Conservation (phyloP, 495 filamentous ascomycete species). For the Trichoderma gamsii region DNA sequence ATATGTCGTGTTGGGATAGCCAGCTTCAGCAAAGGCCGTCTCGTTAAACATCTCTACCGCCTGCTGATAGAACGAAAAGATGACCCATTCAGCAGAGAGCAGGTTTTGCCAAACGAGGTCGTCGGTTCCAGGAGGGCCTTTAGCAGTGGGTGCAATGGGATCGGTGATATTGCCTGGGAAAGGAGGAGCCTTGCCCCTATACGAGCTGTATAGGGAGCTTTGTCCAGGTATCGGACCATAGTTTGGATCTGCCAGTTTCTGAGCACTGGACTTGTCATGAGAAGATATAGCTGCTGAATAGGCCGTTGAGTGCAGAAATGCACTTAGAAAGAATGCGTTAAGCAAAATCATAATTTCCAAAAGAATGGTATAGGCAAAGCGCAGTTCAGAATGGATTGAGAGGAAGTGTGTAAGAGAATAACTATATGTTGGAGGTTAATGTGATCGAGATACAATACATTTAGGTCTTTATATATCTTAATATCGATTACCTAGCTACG, state of each 20-base stretch:
- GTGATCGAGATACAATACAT: background rate
- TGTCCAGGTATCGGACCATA: slow-evolving; percentile 41
- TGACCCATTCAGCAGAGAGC: slow-evolving; percentile 48
- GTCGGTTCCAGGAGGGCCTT: slow-evolving; percentile 36
- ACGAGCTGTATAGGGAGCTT: slow-evolving; percentile 37
- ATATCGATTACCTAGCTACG: background rate
- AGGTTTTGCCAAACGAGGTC: slow-evolving; percentile 50
- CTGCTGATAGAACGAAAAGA: slow-evolving; percentile 50
- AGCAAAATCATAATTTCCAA: background rate
- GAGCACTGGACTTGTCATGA: slow-evolving; percentile 19
- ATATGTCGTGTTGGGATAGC: slow-evolving; percentile 42
- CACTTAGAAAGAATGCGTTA: background rate
- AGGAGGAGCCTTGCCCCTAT: slow-evolving; percentile 36
- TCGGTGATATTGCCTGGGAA: slow-evolving; percentile 42
- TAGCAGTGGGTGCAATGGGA: slow-evolving; percentile 36
- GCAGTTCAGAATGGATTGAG: no score
- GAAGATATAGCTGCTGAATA: background rate
- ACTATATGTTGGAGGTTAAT: background rate
- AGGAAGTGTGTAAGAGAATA: background rate
- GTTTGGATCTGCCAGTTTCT: slow-evolving; percentile 32
- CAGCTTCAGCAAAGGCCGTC: slow-evolving; percentile 35
- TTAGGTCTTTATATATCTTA: background rate
- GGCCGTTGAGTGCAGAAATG: background rate
- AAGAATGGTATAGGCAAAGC: background rate
- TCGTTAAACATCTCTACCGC: slow-evolving; percentile 42